Evolutionary conservation across 495 filamentous ascomycete species (phyloP).

Genomic region (Chaetomidium leptoderma): DNA sequence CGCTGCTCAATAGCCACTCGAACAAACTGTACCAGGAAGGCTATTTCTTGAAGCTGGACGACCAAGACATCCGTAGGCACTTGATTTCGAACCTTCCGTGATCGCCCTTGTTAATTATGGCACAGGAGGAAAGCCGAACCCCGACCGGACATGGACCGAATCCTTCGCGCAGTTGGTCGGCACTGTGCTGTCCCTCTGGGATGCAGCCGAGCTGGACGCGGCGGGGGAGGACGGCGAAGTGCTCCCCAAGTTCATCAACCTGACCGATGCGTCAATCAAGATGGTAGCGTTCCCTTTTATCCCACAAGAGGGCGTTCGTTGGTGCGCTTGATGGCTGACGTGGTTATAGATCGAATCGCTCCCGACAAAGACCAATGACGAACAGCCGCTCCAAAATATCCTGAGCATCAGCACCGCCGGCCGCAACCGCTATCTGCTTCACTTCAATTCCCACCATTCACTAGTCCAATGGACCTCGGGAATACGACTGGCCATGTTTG

Average conservation of each 20-base stretch:
- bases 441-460: conserved; percentile 92
- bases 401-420: conserved; percentile 93
- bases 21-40: conserved; percentile 98
- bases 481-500: conserved; percentile 91
- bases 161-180: conserved; percentile 96
- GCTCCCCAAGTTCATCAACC: conserved; percentile 90
- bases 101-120: conserved; percentile 19
- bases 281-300: conserved; percentile 60
- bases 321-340: background rate
- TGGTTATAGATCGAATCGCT: conserved; percentile 74
- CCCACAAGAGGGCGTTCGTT: background rate
- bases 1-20: conserved; percentile 85
- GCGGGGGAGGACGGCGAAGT: conserved; percentile 80
- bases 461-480: conserved; percentile 94
- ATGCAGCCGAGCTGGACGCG: conserved; percentile 86
- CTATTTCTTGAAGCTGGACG: conserved; percentile 93
- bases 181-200: conserved; percentile 92
- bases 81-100: background rate
- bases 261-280: conserved; percentile 94
- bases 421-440: conserved; percentile 88
- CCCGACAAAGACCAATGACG: conserved; percentile 69
- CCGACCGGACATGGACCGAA: conserved; percentile 89
- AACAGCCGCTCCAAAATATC: conserved; percentile 82
- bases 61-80: conserved; percentile 78
- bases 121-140: conserved; percentile 77